Conservation (phyloP, 768 basidiomycete species). For the Boletus rubroflammeus region DNA sequence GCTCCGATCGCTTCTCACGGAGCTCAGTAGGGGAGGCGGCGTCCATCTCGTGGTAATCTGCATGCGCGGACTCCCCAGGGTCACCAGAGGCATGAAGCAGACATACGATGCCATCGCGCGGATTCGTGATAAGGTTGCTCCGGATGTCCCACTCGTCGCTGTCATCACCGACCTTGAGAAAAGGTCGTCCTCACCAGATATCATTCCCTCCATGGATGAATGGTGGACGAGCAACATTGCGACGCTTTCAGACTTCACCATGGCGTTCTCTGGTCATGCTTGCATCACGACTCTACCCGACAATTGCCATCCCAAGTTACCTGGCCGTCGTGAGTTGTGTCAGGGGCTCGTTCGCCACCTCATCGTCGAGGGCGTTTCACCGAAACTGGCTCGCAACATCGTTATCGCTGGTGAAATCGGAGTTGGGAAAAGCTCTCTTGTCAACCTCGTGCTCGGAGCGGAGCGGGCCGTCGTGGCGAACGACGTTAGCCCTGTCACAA, state of each 20-base stretch:
- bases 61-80: constrained; percentile 25
- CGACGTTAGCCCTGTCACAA: constrained; percentile 19
- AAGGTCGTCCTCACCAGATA: constrained; percentile 10
- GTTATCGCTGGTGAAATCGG: constrained; percentile 26
- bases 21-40: constrained; percentile 16
- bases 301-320: constrained; percentile 18
- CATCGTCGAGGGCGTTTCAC: constrained; percentile 18
- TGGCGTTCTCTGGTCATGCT: constrained; percentile 30
- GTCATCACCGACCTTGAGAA: constrained; percentile 35
- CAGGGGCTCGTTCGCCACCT: constrained; percentile 14
- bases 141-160: constrained; percentile 21
- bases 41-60: constrained; percentile 27
- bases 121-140: constrained; percentile 18
- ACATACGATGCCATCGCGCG: constrained; percentile 23
- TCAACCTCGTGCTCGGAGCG: constrained; percentile 25
- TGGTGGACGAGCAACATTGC: constrained; percentile 39
- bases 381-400: constrained; percentile 22
- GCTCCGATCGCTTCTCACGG: constrained; percentile 24
- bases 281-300: constrained; percentile 22
- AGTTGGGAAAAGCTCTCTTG: constrained; percentile 28
- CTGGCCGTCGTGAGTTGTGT: constrained; percentile 18
- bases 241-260: constrained; percentile 27
- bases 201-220: constrained; percentile 29
- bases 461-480: constrained; percentile 18
- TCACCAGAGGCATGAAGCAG: constrained; percentile 27